phyloP scores from a whole-genome alignment of 441 rosid species.

The Arabidopsis lyrata region DNA sequence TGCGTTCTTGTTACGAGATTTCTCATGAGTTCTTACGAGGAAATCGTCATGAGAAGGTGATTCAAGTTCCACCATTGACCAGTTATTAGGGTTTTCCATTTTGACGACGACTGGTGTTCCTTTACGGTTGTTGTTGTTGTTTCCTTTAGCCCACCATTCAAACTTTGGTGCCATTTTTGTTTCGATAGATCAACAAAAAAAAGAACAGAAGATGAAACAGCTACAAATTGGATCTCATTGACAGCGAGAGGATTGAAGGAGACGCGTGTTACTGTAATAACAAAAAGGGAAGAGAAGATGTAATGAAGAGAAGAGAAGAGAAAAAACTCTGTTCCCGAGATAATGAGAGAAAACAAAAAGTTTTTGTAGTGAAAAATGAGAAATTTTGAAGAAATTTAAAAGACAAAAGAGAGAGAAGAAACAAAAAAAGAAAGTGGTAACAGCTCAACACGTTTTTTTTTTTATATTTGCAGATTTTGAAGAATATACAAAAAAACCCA shows the following conservation, averaged over 20 bases:
- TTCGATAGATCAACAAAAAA: neutral
- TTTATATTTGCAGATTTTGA: neutral
- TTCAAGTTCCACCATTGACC: conserved; percentile 96
- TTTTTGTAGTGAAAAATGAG: conserved; percentile 6
- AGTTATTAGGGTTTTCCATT: conserved; percentile 96
- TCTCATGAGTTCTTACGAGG: conserved; percentile 53
- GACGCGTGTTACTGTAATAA: conserved; percentile 48
- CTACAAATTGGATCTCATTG: conserved; percentile 56
- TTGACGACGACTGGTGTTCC: conserved; percentile 96
- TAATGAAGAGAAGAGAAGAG: conserved; percentile 33
- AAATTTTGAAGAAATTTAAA: conserved; percentile 20
- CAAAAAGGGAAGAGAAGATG: conserved; percentile 24
- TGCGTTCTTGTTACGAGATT: conserved; percentile 83
- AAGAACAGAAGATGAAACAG: neutral
- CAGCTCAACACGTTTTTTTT: conserved; percentile 80
- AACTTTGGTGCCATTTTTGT: conserved; percentile 69
- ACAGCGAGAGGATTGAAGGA: conserved; percentile 34
- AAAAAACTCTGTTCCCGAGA: conserved; percentile 34
- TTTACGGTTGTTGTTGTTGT: conserved; percentile 51
- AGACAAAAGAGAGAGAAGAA: conserved; percentile 20
- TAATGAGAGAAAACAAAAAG: neutral
- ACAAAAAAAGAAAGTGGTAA: conserved; percentile 43
- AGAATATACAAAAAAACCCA: conserved; percentile 34
- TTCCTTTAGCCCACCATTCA: conserved; percentile 83
- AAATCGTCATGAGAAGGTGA: conserved; percentile 80